phyloP scores from a whole-genome alignment of 1,284 basidiomycete species.

The Mycena citricolor region DNA sequence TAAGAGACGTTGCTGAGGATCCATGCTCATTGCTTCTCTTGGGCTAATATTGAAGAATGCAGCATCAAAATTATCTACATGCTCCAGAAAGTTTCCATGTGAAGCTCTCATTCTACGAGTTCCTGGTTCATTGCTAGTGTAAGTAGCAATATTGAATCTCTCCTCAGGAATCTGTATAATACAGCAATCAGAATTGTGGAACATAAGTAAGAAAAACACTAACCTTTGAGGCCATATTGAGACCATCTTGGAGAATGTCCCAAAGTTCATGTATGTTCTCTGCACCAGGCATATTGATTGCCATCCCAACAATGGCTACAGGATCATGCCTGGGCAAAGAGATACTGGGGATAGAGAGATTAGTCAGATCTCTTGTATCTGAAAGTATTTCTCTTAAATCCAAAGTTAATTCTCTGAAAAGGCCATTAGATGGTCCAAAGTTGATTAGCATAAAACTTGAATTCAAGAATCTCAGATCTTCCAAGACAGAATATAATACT shows the following conservation, averaged over 20 bases:
- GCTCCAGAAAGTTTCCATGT: constrained; percentile 64
- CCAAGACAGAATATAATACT: too few relatives aligned
- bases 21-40: constrained; percentile 70
- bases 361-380: neutral
- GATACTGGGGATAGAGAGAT: neutral
- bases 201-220: constrained; percentile 15
- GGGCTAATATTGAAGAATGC: constrained; percentile 72
- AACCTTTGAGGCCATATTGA: constrained; percentile 61
- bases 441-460: neutral
- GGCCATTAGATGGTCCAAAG: neutral
- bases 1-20: constrained; percentile 70
- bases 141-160: constrained; percentile 53
- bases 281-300: constrained; percentile 63
- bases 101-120: constrained; percentile 47
- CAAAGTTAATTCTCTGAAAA: neutral
- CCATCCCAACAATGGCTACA: constrained; percentile 73
- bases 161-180: constrained; percentile 56
- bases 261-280: constrained; percentile 48
- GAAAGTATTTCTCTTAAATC: neutral
- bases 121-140: constrained; percentile 30
- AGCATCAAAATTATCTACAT: constrained; percentile 62
- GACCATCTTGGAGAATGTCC: constrained; percentile 55
- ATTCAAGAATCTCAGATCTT: neutral
- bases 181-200: constrained; percentile 6
- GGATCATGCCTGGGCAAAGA: constrained; percentile 43